Evolutionary conservation across 495 filamentous ascomycete species (phyloP), one percentile per base, ranked within the genome.

Genomic region (Penicillium macrosclerotiorum): DNA sequence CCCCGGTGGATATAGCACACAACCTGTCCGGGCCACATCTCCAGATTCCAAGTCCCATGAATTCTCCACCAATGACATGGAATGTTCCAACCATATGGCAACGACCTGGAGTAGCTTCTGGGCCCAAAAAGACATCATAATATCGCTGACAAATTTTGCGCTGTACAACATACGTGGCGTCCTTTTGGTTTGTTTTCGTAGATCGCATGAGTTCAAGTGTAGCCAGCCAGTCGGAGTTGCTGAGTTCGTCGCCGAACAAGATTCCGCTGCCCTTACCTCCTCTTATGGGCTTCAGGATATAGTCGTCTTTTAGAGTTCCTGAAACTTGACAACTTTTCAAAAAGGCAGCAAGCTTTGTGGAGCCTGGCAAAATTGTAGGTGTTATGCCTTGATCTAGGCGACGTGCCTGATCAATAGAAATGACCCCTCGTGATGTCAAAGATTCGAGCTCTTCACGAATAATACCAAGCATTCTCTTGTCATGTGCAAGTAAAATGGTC

Each of bases 401-500:
- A 9, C 14, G 4, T 4, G 29, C 29, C 14, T 73, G 60, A 5
- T 26, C 35, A 8, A 40, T 8, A 6, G 60, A 59, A 12, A 75
- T 30, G 9, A 64, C 55, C 1, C 39, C 36, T 27, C 45, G 22
- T 1, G 37, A 19, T 0, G 71, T 57, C 1, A 74, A 49, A 3
- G 41, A 32, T 4, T 48, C 42, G 0, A 74, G 40, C 33, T 76
- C 70, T 46, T 71, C 59, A 12, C 23, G 52, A 1, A 76, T 38
- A 16, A 76, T 54, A 6, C 70, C 68, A 2, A 76, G 52, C 60
- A 76, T 70, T 3, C 73, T 58, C 51, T 76, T 76, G 40, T 75
- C 73, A 43, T 75, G 73, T 7, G 60, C 54, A 3, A 76, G 58
- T 3, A 69, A 56, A 6, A 76, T 55, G 8, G 64, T 69, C 6